phyloP scores from a whole-genome alignment of 768 basidiomycete genomes.

The Mycena chlorophos region DNA sequence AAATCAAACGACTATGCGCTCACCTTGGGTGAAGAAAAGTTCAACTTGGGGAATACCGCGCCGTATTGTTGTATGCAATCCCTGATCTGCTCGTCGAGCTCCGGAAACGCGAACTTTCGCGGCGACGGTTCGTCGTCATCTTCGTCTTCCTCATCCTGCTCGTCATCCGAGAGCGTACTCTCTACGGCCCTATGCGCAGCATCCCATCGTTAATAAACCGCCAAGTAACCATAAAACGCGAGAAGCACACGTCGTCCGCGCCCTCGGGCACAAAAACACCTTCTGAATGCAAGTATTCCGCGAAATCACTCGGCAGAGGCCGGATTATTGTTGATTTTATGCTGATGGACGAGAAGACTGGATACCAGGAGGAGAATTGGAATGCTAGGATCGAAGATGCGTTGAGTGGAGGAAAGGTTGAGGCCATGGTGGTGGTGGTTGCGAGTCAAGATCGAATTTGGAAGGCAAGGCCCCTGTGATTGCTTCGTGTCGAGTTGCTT shows the following conservation, averaged over 20 bases:
- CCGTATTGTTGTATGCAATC: slow-evolving; percentile 65
- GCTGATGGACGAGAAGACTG: slow-evolving; percentile 58
- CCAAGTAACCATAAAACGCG: neutral
- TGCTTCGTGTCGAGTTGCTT: too few relatives aligned
- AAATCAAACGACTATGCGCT: neutral
- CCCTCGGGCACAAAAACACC: slow-evolving; percentile 83
- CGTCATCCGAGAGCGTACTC: slow-evolving; percentile 63
- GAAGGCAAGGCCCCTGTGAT: too few relatives aligned
- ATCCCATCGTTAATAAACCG: neutral
- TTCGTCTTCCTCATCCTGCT: slow-evolving; percentile 37
- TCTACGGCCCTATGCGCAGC: slow-evolving; percentile 53
- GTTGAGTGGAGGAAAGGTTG: slow-evolving; percentile 58
- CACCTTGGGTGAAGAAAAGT: slow-evolving; percentile 93
- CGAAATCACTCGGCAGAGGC: slow-evolving; percentile 64
- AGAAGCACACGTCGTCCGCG: slow-evolving; percentile 69
- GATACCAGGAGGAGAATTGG: slow-evolving; percentile 87
- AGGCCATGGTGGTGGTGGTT: slow-evolving; percentile 19
- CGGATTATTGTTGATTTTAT: slow-evolving; percentile 76
- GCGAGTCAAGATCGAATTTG: neutral
- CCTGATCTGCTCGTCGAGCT: slow-evolving; percentile 74
- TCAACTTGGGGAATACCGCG: slow-evolving; percentile 93
- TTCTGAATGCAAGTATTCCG: slow-evolving; percentile 76
- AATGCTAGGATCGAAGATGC: slow-evolving; percentile 62
- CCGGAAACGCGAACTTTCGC: slow-evolving; percentile 69
- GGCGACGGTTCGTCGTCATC: slow-evolving; percentile 24